Percentiles rank a stretch among this genome's conserved stretches.
Conservation (phyloP, 192 early-diverging fungal species). For the Rhizoclosmatium globosum region DNA sequence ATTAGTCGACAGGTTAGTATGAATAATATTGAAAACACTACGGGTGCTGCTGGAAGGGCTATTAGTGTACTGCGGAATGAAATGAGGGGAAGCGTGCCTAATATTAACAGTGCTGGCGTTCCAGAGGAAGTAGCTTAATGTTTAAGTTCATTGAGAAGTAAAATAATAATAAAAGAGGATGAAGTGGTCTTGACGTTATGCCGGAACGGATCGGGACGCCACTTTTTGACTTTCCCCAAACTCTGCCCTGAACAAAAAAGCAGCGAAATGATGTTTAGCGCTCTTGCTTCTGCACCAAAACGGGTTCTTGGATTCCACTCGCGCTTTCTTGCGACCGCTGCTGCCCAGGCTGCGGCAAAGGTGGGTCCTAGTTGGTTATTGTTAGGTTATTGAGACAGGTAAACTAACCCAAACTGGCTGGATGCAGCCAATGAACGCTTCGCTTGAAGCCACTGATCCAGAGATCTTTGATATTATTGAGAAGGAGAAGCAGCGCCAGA, state of each 20-base stretch:
- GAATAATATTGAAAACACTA: too few relatives aligned
- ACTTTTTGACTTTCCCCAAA: too few relatives aligned
- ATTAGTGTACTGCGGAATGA: too few relatives aligned
- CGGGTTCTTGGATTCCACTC: neutral
- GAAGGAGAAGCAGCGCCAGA: conserved; percentile 93
- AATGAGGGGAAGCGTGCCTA: too few relatives aligned
- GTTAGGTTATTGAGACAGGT: neutral
- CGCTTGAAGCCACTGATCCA: conserved; percentile 80
- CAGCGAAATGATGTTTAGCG: neutral
- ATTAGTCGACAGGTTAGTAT: too few relatives aligned
- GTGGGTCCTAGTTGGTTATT: neutral
- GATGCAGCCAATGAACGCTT: conserved; percentile 68
- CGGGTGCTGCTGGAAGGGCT: too few relatives aligned
- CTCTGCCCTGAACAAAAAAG: neutral
- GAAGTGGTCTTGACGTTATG: too few relatives aligned
- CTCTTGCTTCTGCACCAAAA: neutral
- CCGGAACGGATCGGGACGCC: too few relatives aligned
- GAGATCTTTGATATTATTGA: conserved; percentile 96
- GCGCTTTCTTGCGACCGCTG: conserved; percentile 19
- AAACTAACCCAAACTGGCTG: neutral
- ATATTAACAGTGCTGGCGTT: too few relatives aligned
- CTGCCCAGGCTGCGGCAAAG: conserved; percentile 22
- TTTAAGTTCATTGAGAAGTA: too few relatives aligned
- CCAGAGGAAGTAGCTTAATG: too few relatives aligned
- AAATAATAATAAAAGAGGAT: too few relatives aligned